Evolutionary conservation across 139 green algal species (phyloP), one percentile per base, ranked within the genome.

Genomic region (Asterochloris sp.): DNA sequence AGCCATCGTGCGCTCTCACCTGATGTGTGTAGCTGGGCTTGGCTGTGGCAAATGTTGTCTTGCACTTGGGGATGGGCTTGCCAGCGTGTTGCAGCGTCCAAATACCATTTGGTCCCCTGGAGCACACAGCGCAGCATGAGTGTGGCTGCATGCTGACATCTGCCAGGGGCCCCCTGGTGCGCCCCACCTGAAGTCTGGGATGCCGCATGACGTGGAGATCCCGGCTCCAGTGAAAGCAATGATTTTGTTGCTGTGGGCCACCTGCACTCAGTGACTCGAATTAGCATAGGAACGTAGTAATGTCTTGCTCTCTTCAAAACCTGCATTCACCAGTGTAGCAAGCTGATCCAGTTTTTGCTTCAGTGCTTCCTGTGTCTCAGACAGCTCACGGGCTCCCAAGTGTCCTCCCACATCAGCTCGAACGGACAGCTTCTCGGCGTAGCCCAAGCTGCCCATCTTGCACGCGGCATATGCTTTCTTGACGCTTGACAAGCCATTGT

Each of bases 181-280:
- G 38, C 38, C 38, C 38, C 38, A 71, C 76, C 93, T 87, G 82
- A 98, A 98, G 74, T 87, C 84, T 62, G 84, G 95, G 14, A 99
- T 98, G 69, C 96, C 96, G 61, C 85, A 92, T 6, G 94, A 76
- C 0, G 96, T 99, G 64, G 89, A 96, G 73, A 99, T 96, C 64
- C 96, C 96, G 12, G 96, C 96, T 0, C 96, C 96, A 9, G 96
- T 99, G 84, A 98, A 98, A 0, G 93, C 86, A 0, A 99, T 86
- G 0, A 95, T 83, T 14, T 66, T 85, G 28, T 64, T 76, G 26
- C 67, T 80, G 24, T 69, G 60, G 13, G 24, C 26, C 21, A 80
- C 47, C 76, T 80, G 76, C 0, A 69, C 16, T 11, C 38, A 54
- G 38, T 2, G 17, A 80, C 14, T 28, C 1, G 23, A 0, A 27